Evolutionary conservation across 2,329 filamentous ascomycete genomes (phyloP).

Genomic region (Dactylonectria estremocensis): DNA sequence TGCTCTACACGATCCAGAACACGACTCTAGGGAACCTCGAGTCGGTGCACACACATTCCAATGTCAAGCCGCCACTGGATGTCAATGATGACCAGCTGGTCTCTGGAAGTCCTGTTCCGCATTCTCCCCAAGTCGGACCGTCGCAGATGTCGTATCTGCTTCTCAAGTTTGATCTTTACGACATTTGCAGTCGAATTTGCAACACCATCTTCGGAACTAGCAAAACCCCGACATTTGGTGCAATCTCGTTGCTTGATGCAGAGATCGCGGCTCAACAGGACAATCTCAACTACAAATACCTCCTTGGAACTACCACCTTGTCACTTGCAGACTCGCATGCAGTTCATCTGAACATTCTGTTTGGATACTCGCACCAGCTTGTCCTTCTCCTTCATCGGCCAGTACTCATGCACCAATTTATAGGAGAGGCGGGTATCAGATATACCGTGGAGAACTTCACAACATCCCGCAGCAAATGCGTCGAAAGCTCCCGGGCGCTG

Average conservation of each 20-base stretch:
- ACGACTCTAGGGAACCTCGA: constrained; percentile 34
- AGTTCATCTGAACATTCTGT: constrained; percentile 34
- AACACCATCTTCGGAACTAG: constrained; percentile 1
- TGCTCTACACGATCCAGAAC: constrained; percentile 38
- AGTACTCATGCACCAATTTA: constrained; percentile 16
- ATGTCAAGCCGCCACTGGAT: constrained; percentile 18
- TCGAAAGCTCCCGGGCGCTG: constrained; percentile 7
- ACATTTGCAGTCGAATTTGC: constrained; percentile 12
- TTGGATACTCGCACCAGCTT: constrained; percentile 35
- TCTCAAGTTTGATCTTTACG: constrained; percentile 18
- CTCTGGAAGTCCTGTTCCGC: background rate
- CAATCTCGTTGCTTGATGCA: background rate
- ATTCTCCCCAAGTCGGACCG: background rate
- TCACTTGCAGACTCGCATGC: constrained; percentile 14
- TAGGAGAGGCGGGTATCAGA: background rate
- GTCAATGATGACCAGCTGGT: constrained; percentile 15
- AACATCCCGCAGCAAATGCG: background rate
- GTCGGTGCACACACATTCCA: constrained; percentile 3
- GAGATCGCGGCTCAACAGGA: constrained; percentile 4
- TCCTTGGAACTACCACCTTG: constrained; percentile 1
- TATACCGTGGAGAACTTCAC: background rate
- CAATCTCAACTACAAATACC: constrained; percentile 9
- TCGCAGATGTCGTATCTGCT: constrained; percentile 26
- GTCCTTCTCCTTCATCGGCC: constrained; percentile 31
- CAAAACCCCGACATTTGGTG: background rate